Evolutionary conservation across 768 basidiomycete species (phyloP).

Genomic region (Lactarius indigo): DNA sequence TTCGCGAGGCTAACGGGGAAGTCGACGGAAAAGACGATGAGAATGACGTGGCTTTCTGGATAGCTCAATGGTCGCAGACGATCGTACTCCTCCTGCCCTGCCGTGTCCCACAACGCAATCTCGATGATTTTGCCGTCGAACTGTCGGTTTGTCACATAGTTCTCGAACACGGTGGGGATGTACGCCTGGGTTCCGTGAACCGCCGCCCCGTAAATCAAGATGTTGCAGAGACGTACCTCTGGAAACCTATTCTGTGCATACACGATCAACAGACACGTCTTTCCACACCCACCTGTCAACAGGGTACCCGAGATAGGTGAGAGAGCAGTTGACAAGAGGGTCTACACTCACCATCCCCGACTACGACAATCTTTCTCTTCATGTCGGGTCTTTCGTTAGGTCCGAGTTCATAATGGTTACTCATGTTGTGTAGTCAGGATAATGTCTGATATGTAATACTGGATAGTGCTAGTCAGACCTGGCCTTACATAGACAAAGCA

Average conservation of each 20-base stretch:
- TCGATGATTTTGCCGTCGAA: constrained; percentile 89
- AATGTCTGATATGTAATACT: neutral
- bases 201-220: constrained; percentile 19
- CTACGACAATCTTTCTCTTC: constrained; percentile 86
- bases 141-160: constrained; percentile 83
- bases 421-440: constrained; percentile 21
- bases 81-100: constrained; percentile 97
- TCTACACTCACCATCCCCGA: constrained; percentile 67
- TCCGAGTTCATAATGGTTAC: constrained; percentile 17
- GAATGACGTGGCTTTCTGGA: constrained; percentile 86
- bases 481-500: neutral
- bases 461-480: neutral
- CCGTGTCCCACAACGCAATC: constrained; percentile 98
- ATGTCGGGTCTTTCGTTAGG: constrained; percentile 54
- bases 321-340: constrained; percentile 30
- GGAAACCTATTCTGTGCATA: constrained; percentile 97
- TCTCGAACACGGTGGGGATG: constrained; percentile 92
- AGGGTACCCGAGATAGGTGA: constrained; percentile 26
- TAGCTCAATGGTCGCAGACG: constrained; percentile 81
- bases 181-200: constrained; percentile 58
- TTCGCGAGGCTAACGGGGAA: constrained; percentile 90
- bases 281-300: constrained; percentile 70
- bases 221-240: constrained; percentile 57
- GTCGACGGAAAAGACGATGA: constrained; percentile 92
- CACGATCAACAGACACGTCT: constrained; percentile 94